Evolutionary conservation across 768 basidiomycete genomes (phyloP).

Genomic region (Pisolithus sp.): DNA sequence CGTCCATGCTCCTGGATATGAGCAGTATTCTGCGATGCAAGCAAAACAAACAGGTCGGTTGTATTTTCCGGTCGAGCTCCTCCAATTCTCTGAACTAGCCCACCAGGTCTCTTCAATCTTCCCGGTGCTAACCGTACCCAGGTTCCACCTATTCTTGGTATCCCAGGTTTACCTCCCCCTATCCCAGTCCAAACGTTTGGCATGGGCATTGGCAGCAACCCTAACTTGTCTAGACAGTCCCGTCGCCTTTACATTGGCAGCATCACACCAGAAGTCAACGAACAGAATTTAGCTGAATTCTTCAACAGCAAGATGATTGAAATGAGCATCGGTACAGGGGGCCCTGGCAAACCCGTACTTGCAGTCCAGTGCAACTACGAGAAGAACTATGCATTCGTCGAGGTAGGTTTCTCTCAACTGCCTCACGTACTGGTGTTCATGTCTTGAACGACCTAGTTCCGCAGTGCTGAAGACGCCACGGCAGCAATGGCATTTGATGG

Average conservation of each 20-base stretch:
- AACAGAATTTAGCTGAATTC: constrained; percentile 92
- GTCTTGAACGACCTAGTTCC: constrained; percentile 59
- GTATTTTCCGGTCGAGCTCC: constrained; percentile 31
- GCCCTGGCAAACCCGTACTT: constrained; percentile 83
- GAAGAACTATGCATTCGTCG: constrained; percentile 98
- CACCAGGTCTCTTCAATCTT: constrained; percentile 85
- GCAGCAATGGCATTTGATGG: constrained; percentile 97
- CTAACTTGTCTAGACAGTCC: constrained; percentile 78
- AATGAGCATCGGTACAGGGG: constrained; percentile 79
- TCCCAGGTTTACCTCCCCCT: constrained; percentile 76
- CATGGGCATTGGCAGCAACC: constrained; percentile 81
- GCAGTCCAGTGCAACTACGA: constrained; percentile 97
- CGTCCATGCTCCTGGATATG: constrained; percentile 91
- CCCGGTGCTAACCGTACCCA: constrained; percentile 92
- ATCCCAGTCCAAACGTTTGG: constrained; percentile 81
- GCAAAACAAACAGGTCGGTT: constrained; percentile 70
- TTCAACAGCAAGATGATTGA: constrained; percentile 98
- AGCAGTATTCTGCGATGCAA: constrained; percentile 90
- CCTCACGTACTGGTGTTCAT: constrained; percentile 6
- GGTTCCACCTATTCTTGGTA: constrained; percentile 73
- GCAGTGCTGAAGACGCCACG: constrained; percentile 93
- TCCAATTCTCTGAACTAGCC: constrained; percentile 8
- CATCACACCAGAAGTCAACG: constrained; percentile 90
- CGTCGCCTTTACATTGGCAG: constrained; percentile 95
- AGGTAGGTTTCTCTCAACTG: constrained; percentile 51